These are phyloP conservation scores for Colletotrichum euphorbiae DNA, from an alignment of 2,329 filamentous ascomycete genomes.

Conservation along the genomic window DNA sequence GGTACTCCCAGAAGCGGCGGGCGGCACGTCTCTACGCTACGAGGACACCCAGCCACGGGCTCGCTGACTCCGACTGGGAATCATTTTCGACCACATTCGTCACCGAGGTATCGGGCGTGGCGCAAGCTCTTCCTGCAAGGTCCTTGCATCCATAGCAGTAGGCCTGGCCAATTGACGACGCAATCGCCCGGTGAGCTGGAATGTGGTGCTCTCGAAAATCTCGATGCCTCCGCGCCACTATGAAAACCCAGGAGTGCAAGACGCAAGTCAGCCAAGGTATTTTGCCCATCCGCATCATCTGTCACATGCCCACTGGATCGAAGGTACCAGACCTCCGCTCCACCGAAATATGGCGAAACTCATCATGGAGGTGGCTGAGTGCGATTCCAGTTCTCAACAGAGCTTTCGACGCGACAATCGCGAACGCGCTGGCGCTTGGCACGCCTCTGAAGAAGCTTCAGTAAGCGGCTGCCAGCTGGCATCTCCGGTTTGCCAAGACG, in stretches of 20 bases:
- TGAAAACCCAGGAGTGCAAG: neutral
- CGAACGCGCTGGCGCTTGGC: neutral
- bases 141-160: too few relatives aligned
- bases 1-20: neutral
- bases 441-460: neutral
- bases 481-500: neutral
- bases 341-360: too few relatives aligned
- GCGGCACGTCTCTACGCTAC: neutral
- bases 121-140: neutral
- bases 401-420: conserved; percentile 1
- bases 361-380: conserved; percentile 15
- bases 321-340: too few relatives aligned
- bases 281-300: too few relatives aligned
- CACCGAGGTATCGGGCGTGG: neutral
- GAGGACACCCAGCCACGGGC: neutral
- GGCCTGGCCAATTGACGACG: too few relatives aligned
- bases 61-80: neutral
- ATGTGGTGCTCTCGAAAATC: too few relatives aligned
- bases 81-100: neutral
- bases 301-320: too few relatives aligned
- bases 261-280: neutral
- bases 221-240: neutral
- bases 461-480: conserved; percentile 5
- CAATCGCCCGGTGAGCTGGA: too few relatives aligned
- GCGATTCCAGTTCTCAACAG: neutral